phyloP scores from a whole-genome alignment of 345 rosid species.

The Ceriops tagal region DNA sequence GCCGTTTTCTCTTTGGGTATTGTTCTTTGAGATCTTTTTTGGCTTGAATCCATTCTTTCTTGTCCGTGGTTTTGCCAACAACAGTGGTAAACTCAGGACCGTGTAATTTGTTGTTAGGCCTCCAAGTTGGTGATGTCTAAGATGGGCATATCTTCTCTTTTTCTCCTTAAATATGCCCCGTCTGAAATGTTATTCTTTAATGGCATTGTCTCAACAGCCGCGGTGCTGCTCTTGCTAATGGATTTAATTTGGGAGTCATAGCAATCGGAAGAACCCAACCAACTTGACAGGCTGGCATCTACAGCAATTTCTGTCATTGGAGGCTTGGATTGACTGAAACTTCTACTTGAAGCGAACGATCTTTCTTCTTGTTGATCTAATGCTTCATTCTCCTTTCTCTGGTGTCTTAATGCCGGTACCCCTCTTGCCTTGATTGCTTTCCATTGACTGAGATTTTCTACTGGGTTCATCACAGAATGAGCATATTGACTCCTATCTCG shows the following conservation, averaged over 20 bases:
- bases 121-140: slow-evolving; percentile 44
- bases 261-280: slow-evolving; percentile 20
- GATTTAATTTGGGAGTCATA: slow-evolving; percentile 12
- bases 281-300: slow-evolving; percentile 27
- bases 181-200: slow-evolving; percentile 15
- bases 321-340: neutral
- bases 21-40: too few relatives aligned
- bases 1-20: neutral
- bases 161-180: slow-evolving; percentile 27
- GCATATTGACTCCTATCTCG: slow-evolving; percentile 14
- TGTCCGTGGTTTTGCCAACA: too few relatives aligned
- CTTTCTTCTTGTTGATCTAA: slow-evolving; percentile 15
- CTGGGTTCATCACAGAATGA: slow-evolving; percentile 27
- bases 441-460: slow-evolving; percentile 32
- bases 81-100: neutral
- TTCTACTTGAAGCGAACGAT: slow-evolving; percentile 13
- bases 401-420: slow-evolving; percentile 10
- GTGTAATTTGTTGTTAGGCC: slow-evolving; percentile 6
- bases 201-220: slow-evolving; percentile 15
- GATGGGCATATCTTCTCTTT: slow-evolving; percentile 26
- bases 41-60: neutral
- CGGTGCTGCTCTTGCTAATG: slow-evolving; percentile 9
- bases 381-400: slow-evolving; percentile 24
- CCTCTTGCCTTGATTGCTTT: slow-evolving; percentile 23
- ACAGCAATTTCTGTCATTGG: slow-evolving; percentile 15